Percentiles rank a stretch among this genome's conserved stretches.
These are phyloP conservation scores for Rosa lucieae DNA, from an alignment of 306 rosid species.

Conservation along the genomic window DNA sequence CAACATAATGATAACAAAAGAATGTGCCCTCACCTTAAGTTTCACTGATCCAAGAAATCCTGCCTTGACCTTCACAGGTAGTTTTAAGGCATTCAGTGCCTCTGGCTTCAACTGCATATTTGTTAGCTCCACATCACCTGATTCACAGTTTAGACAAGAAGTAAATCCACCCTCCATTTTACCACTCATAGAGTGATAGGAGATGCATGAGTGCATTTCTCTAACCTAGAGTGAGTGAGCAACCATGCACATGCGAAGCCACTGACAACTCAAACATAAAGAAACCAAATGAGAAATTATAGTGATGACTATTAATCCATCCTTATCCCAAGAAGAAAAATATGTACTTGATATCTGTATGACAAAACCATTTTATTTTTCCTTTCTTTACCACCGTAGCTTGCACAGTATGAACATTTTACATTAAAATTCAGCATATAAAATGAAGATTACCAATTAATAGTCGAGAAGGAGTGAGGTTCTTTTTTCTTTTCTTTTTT, in stretches of 20 bases:
- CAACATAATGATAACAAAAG: constrained; percentile 19
- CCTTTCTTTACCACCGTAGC: too few relatives aligned
- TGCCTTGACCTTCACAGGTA: constrained; percentile 98
- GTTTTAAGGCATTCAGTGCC: constrained; percentile 91
- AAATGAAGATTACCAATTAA: too few relatives aligned
- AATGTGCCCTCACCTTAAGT: constrained; percentile 62
- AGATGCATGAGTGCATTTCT: background rate
- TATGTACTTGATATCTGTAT: too few relatives aligned
- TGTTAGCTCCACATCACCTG: constrained; percentile 97
- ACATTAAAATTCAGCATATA: background rate
- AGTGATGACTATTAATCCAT: too few relatives aligned
- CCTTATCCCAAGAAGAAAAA: too few relatives aligned
- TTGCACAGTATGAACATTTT: too few relatives aligned
- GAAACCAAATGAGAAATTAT: too few relatives aligned
- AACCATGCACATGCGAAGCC: background rate
- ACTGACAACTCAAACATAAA: background rate
- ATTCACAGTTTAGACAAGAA: constrained; percentile 24
- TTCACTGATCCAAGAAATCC: constrained; percentile 99
- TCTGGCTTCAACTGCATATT: constrained; percentile 99
- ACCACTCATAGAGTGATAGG: background rate
- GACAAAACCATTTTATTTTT: too few relatives aligned
- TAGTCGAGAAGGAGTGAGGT: too few relatives aligned
- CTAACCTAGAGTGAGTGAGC: background rate
- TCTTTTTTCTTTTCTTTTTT: too few relatives aligned
- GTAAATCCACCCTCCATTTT: background rate